Conservation (phyloP, 208 protist species). For the Willaertia magna region DNA sequence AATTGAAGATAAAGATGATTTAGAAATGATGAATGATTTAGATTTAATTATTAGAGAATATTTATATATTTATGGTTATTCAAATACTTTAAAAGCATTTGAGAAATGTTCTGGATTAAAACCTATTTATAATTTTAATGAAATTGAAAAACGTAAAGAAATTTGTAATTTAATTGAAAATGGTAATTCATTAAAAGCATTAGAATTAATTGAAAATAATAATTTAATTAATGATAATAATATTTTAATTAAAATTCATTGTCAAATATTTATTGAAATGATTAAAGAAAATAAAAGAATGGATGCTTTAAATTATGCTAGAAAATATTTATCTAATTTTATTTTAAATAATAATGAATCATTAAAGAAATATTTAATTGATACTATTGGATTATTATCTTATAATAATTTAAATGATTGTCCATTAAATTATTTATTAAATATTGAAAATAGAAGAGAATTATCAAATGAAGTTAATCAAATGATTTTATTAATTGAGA, state of each 20-base stretch:
- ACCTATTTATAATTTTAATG: not conserved
- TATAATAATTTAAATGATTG: not conserved
- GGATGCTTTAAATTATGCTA: not conserved
- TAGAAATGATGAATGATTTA: not conserved
- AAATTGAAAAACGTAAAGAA: not conserved
- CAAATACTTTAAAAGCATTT: not conserved
- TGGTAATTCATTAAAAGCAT: not conserved
- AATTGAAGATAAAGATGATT: not conserved
- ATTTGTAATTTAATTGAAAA: not conserved
- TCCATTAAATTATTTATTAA: not conserved
- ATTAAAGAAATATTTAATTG: not conserved
- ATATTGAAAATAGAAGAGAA: not conserved
- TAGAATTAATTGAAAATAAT: not conserved
- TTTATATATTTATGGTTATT: not conserved
- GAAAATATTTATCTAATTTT: not conserved
- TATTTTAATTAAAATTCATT: not conserved
- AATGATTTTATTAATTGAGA: too few relatives aligned
- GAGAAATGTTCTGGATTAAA: not conserved
- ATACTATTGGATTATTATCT: not conserved
- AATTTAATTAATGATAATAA: not conserved
- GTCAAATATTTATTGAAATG: not conserved
- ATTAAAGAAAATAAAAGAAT: not conserved
- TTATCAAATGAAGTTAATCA: not conserved
- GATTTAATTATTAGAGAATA: not conserved
- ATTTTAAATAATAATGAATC: not conserved